Base-by-base conservation (phyloP, 768 basidiomycete species). In the Clitopilus passeckerianus region DNA sequence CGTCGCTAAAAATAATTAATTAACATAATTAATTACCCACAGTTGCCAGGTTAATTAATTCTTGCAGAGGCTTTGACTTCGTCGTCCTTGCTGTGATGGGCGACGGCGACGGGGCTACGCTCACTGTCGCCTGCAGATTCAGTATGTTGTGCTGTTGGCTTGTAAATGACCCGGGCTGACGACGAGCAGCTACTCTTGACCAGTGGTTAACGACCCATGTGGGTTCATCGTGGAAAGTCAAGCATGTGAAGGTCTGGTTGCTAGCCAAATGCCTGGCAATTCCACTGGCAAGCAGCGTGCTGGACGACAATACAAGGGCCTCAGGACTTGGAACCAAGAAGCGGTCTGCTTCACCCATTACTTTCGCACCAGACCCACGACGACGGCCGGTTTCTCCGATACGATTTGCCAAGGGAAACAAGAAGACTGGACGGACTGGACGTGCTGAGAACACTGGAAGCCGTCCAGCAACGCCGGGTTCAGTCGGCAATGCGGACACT, bases 131-230 rank as follows among this genome's bases (percentile, higher is more conserved):
- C 1, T 86, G 85, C 68, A 76, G 85, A 68, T 81, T 83, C 66
- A 75, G 85, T 87, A 64, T 61, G 83, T 71, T 5, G 37, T 52
- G 60, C 57, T 22, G 50, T 30, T 34, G 34, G 9, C 58, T 16
- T 60, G 54, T 41, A 6, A 30, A 12, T 10, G 18, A 54, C 41
- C 41, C 59, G 57, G 33, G 54, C 52, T 53, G 34, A 61, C 53
- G 53, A 6, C n/a, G 4, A 15, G 6, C 60, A 86, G 89, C 91
- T 22, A 82, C 86, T 0, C 81, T 85, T 64, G 90, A 91, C 70
- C 88, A 89, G 72, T 91, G 89, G 89, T 74, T 90, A 52, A 74
- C 85, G n/a, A 89, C 89, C 12, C 86, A 87, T 66, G 67, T 88
- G 66, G 81, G 86, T 60, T 75, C 82, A 2, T 63, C 72, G 30